phyloP scores from a whole-genome alignment of 2,329 filamentous ascomycete species.

The Talaromyces funiculosus region DNA sequence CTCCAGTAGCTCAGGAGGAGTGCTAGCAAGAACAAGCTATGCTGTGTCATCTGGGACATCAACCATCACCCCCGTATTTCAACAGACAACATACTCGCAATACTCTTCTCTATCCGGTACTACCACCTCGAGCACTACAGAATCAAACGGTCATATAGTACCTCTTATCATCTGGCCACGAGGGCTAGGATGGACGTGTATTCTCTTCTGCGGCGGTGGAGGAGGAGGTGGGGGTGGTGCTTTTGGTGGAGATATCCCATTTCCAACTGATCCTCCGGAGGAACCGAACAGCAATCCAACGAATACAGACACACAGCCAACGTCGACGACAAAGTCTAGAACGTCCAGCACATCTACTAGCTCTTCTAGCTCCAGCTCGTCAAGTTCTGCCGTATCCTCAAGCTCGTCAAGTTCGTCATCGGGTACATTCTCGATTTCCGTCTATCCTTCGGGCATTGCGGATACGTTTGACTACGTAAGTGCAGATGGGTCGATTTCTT shows the following conservation, averaged over 20 bases:
- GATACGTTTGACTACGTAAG: neutral
- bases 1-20: neutral
- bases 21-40: neutral
- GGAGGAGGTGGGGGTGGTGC: neutral
- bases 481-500: neutral
- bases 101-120: neutral
- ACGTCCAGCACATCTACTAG: neutral
- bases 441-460: neutral
- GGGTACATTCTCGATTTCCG: neutral
- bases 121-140: neutral
- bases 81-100: neutral
- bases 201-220: neutral
- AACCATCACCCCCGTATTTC: neutral
- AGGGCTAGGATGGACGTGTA: neutral
- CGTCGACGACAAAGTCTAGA: neutral
- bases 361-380: neutral
- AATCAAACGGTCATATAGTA: neutral
- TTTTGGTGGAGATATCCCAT: neutral
- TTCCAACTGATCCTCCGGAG: neutral
- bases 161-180: neutral
- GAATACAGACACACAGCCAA: neutral
- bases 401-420: neutral
- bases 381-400: neutral
- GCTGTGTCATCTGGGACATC: neutral
- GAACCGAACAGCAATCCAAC: neutral